These are phyloP conservation scores for Phytophthora sansomeana DNA, from an alignment of 352 stramenopile species.

Conservation along the genomic window DNA sequence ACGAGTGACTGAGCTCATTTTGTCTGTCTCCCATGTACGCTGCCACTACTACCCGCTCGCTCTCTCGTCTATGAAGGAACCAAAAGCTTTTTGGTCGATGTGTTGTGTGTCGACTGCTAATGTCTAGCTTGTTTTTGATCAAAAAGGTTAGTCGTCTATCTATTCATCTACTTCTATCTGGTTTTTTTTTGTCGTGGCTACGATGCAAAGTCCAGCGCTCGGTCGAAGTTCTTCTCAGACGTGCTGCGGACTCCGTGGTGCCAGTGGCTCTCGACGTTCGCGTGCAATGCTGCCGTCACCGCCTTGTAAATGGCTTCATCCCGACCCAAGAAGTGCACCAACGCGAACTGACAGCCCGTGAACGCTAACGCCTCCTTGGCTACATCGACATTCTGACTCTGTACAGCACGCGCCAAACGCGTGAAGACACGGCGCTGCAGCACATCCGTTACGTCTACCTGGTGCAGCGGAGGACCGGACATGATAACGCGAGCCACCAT, in stretches of 20 bases:
- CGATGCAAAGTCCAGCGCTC: constrained; percentile 74
- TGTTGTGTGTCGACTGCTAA: not conserved
- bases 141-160: constrained; percentile 26
- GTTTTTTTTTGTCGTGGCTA: constrained; percentile 22
- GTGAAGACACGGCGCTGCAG: constrained; percentile 67
- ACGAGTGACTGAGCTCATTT: constrained; percentile 32
- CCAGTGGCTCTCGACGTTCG: constrained; percentile 73
- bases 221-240: constrained; percentile 79
- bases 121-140: constrained; percentile 1
- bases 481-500: constrained; percentile 88
- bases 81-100: not conserved
- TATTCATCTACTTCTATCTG: constrained; percentile 39
- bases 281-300: constrained; percentile 71
- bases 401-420: constrained; percentile 62
- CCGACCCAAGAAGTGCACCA: constrained; percentile 77
- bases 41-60: no score
- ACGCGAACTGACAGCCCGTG: constrained; percentile 80
- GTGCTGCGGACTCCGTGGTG: constrained; percentile 72
- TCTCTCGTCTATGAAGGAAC: no score
- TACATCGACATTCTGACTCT: constrained; percentile 71
- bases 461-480: constrained; percentile 72
- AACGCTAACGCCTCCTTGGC: constrained; percentile 87
- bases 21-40: no score
- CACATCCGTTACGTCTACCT: constrained; percentile 40
- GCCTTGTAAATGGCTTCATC: constrained; percentile 72